Evolutionary conservation across 495 filamentous ascomycete genomes (phyloP).

Genomic region (Penicillium desertorum): DNA sequence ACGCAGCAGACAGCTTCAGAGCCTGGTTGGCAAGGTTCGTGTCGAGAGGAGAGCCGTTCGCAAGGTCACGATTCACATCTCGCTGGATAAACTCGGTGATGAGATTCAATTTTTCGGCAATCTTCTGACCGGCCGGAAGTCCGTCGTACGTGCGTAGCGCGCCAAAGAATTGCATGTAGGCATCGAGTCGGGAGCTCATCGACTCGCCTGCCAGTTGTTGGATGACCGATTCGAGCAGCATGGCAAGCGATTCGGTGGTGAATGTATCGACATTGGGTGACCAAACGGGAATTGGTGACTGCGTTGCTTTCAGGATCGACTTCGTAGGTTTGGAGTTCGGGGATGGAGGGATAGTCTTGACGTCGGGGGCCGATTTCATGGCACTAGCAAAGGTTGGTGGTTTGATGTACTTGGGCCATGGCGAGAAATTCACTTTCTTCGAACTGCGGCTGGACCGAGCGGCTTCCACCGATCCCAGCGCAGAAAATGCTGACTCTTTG

Average conservation of each 20-base stretch:
- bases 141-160: conserved; percentile 76
- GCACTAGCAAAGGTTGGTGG: conserved; percentile 50
- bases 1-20: conserved; percentile 67
- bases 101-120: conserved; percentile 70
- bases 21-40: conserved; percentile 70
- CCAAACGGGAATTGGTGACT: conserved; percentile 42
- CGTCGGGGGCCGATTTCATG: conserved; percentile 44
- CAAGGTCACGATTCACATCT: conserved; percentile 57
- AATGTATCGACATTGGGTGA: conserved; percentile 40
- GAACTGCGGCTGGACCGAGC: conserved; percentile 41
- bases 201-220: conserved; percentile 74
- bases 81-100: conserved; percentile 77
- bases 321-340: conserved; percentile 68
- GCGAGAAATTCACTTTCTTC: conserved; percentile 78
- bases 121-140: conserved; percentile 64
- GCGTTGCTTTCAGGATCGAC: conserved; percentile 78
- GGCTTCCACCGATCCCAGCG: conserved; percentile 34
- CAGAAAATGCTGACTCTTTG: conserved; percentile 48
- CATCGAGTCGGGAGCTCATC: conserved; percentile 71
- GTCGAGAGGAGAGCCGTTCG: conserved; percentile 43
- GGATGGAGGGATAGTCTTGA: conserved; percentile 54
- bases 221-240: conserved; percentile 76
- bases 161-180: conserved; percentile 77
- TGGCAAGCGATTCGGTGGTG: conserved; percentile 53
- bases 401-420: conserved; percentile 69